Base-by-base conservation (phyloP, 371 early-diverging fungal genomes). In the Funneliformis caledonium region DNA sequence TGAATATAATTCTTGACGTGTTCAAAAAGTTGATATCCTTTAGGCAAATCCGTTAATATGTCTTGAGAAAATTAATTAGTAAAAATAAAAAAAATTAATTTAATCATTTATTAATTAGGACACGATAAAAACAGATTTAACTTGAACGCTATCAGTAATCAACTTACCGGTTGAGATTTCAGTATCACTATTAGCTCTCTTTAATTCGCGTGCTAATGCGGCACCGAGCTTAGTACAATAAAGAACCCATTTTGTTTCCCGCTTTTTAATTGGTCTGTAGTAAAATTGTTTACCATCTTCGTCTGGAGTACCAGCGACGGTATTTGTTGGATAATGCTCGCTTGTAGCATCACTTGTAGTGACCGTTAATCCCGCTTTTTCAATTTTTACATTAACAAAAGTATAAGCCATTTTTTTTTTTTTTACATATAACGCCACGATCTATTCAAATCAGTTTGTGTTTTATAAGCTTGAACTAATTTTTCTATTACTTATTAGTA, bases 351-450 rank as follows among this genome's bases (percentile, higher is more conserved):
- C 70, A 10, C 45, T n/a, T 22, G 8, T 19, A 70, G 45, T 43
- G 10, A 70, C 47, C 11, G 19, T 70, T 10, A 70, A 22, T 0
- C 70, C 70, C n/a, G 47, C 43, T 12, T 14, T 10, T 16, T 6
- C 9, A 5, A 70, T 12, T 70, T 70, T 45, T 45, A 70, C 70
- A 70, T 70, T 70, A 42, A n/a, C 70, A 70, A 70, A 70, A 56
- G 5, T 56, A 16, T 56, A 56, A 1, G 14, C 16, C 56, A 56
- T 56, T 19, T 6, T 52, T 52, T 19, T 6, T 52, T 52, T 26
- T 26, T 37, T 37, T 37, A 37, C 37, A 37, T 2, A 37, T 37
- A 37, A 37, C 1, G 37, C 37, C 37, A 37, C 37, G 37, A 37
- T 37, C 37, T 37, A 37, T 37, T 37, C 37, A 37, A 37, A 37